Evolutionary conservation across 2,329 filamentous ascomycete genomes (phyloP).

Genomic region (Xylariaceae sp.): DNA sequence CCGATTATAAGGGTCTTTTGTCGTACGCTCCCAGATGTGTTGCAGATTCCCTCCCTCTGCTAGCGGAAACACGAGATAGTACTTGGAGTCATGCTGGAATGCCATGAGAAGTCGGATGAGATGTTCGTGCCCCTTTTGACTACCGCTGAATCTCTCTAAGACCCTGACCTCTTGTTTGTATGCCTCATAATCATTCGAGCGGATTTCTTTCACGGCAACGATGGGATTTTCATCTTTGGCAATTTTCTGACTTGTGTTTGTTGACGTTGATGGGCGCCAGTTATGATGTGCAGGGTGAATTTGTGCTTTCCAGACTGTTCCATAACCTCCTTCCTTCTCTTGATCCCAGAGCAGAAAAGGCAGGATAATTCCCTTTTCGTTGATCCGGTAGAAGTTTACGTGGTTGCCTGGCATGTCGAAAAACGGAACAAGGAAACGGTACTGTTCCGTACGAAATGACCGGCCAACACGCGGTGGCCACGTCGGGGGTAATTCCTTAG

Average conservation of each 20-base stretch:
- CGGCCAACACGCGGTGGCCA: neutral
- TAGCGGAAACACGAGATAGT: conserved; percentile 16
- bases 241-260: neutral
- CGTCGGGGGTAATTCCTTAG: neutral
- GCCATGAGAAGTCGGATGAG: conserved; percentile 13
- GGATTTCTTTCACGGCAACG: conserved; percentile 16
- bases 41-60: conserved; percentile 10
- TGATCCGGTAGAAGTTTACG: conserved; percentile 6
- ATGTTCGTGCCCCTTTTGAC: conserved; percentile 7
- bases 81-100: conserved; percentile 9
- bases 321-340: conserved; percentile 5
- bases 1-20: neutral
- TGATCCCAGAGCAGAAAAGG: neutral
- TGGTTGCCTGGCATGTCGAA: conserved; percentile 4
- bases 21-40: conserved; percentile 12
- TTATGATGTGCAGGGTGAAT: conserved; percentile 14
- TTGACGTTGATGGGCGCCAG: neutral
- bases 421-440: conserved; percentile 6
- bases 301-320: conserved; percentile 9
- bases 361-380: neutral
- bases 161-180: conserved; percentile 11
- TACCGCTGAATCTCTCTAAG: conserved; percentile 9
- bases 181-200: conserved; percentile 1
- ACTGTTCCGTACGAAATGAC: conserved; percentile 4
- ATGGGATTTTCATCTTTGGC: neutral